phyloP scores from a whole-genome alignment of 306 rosid species.

The Prunus salicina region DNA sequence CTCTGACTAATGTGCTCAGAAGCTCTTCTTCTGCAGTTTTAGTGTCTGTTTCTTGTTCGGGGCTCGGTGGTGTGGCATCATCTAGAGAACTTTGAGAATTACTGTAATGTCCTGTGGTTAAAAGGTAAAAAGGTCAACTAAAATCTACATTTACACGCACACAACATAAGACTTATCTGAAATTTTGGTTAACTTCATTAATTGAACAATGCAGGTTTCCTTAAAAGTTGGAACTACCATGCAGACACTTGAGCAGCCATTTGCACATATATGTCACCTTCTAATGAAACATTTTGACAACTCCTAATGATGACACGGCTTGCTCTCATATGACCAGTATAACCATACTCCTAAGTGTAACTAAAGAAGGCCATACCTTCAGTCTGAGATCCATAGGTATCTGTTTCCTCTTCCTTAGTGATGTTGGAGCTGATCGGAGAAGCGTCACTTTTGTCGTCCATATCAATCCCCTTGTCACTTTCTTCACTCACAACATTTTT shows the following conservation, averaged over 20 bases:
- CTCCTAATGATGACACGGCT: background rate
- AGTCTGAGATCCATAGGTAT: conserved; percentile 20
- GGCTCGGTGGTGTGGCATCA: conserved; percentile 30
- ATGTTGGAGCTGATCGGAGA: conserved; percentile 28
- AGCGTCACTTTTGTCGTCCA: conserved; percentile 31
- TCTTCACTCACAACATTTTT: conserved; percentile 35
- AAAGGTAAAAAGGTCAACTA: conserved; percentile 10
- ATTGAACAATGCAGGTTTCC: background rate
- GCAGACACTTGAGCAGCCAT: background rate
- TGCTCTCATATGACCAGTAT: background rate
- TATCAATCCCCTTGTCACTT: conserved; percentile 30
- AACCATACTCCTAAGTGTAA: background rate
- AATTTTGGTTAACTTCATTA: background rate
- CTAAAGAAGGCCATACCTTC: conserved; percentile 42
- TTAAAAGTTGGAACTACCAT: background rate
- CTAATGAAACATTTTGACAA: too few relatives aligned
- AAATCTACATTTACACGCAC: background rate
- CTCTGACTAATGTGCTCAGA: conserved; percentile 10
- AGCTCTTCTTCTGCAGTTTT: conserved; percentile 32
- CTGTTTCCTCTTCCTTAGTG: conserved; percentile 24
- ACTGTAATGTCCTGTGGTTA: conserved; percentile 39
- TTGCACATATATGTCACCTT: too few relatives aligned
- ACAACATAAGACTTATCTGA: background rate
- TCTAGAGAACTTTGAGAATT: conserved; percentile 24
- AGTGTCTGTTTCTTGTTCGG: conserved; percentile 24